Evolutionary conservation across 2,329 filamentous ascomycete species (phyloP).

Genomic region (Basipetospora chlamydospora): DNA sequence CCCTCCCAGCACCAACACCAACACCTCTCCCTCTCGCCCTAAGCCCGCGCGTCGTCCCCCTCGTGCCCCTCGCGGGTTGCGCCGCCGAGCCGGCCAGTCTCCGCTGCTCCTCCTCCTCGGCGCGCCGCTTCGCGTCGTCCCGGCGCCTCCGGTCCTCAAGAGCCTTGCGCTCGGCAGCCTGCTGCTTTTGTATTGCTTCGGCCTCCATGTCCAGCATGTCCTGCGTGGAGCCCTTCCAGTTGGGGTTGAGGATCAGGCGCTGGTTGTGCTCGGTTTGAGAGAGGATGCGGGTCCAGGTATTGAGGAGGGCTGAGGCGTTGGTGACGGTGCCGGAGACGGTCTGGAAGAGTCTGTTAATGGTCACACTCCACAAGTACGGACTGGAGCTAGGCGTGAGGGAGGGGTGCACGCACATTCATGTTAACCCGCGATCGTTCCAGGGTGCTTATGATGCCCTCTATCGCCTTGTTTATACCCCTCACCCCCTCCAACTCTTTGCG

Average conservation of each 20-base stretch:
- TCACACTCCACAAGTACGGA: background rate
- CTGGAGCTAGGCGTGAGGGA: conserved; percentile 1
- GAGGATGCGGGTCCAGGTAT: conserved; percentile 91
- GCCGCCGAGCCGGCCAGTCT: conserved; percentile 16
- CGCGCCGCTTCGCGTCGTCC: conserved; percentile 51
- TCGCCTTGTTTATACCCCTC: conserved; percentile 71
- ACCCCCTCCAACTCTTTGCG: conserved; percentile 71
- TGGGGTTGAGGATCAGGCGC: conserved; percentile 71
- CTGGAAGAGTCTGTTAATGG: conserved; percentile 22
- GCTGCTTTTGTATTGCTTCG: conserved; percentile 58
- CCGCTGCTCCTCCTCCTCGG: conserved; percentile 43
- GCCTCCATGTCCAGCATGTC: conserved; percentile 79
- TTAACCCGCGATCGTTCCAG: conserved; percentile 59
- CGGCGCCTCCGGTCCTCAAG: conserved; percentile 65
- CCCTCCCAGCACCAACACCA: conserved; percentile 4
- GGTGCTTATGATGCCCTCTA: conserved; percentile 63
- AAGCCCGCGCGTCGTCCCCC: conserved; percentile 16
- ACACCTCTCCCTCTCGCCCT: conserved; percentile 1
- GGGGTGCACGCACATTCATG: conserved; percentile 47
- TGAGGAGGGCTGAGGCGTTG: conserved; percentile 77
- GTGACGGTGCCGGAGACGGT: conserved; percentile 75
- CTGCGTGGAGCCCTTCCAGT: conserved; percentile 78
- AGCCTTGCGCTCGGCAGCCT: conserved; percentile 62
- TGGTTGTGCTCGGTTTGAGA: conserved; percentile 98
- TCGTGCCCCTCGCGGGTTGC: conserved; percentile 9